phyloP scores from a whole-genome alignment of 179 eudicot genomes.

The Silene noctiflora region DNA sequence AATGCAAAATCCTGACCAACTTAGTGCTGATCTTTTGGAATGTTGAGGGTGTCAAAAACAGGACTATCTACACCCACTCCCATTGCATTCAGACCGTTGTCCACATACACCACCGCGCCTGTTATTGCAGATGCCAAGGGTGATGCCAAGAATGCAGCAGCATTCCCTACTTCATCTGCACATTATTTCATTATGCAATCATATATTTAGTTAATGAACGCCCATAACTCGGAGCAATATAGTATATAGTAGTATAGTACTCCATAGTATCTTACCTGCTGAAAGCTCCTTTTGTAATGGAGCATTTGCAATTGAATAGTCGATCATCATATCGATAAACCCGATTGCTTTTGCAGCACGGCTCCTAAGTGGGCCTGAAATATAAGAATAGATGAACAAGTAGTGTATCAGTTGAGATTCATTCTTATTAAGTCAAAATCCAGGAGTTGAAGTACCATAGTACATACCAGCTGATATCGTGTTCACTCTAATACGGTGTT shows the following conservation, averaged over 20 bases:
- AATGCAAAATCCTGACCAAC: slow-evolving; percentile 2
- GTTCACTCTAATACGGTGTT: slow-evolving; percentile 80
- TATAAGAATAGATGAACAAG: background rate
- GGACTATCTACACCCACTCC: slow-evolving; percentile 2
- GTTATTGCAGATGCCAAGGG: slow-evolving; percentile 96
- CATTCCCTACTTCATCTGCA: slow-evolving; percentile 93
- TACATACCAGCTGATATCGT: slow-evolving; percentile 91
- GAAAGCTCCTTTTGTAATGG: slow-evolving; percentile 88
- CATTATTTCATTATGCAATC: slow-evolving; percentile 16
- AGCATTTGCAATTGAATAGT: slow-evolving; percentile 78
- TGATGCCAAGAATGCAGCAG: slow-evolving; percentile 94
- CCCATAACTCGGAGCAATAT: background rate
- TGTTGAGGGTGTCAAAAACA: slow-evolving; percentile 46
- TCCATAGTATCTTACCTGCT: slow-evolving; percentile 51
- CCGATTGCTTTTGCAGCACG: slow-evolving; percentile 99
- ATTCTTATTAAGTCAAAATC: background rate
- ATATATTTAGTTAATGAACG: background rate
- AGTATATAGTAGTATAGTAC: background rate
- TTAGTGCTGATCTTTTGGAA: slow-evolving; percentile 52
- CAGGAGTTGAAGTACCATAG: background rate
- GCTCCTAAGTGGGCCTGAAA: slow-evolving; percentile 84
- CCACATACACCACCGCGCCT: slow-evolving; percentile 47
- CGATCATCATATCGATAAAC: slow-evolving; percentile 92
- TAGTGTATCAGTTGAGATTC: background rate
- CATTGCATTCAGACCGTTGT: slow-evolving; percentile 1